A percentile compares a stretch with the other conserved stretches of the same genome.
These are phyloP conservation scores for Aspergillus japonicus DNA, from an alignment of 2,329 filamentous ascomycete species.

Conservation along the genomic window DNA sequence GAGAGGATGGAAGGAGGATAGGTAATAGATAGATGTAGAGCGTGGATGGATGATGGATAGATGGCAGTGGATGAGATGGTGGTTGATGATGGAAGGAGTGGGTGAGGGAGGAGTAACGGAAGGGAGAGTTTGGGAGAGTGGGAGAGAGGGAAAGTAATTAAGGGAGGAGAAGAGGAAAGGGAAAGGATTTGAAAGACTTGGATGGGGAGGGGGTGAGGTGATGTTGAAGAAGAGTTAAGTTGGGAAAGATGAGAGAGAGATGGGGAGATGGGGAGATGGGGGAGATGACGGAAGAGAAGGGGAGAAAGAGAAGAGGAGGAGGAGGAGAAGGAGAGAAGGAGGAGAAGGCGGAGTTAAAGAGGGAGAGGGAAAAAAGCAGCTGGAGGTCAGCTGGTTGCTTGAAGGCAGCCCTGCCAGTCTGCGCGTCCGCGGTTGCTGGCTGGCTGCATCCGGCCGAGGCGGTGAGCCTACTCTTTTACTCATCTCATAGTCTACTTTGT, in stretches of 20 bases:
- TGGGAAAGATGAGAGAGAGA: slow-evolving; percentile 15
- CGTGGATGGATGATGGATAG: neutral
- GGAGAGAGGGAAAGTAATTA: neutral
- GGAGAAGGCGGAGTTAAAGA: slow-evolving; percentile 18
- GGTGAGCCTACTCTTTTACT: slow-evolving; percentile 21
- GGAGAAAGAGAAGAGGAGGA: slow-evolving; percentile 17
- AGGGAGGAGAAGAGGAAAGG: slow-evolving; percentile 1
- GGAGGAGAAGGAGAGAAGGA: slow-evolving; percentile 20
- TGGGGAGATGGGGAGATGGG: slow-evolving; percentile 13
- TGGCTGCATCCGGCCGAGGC: slow-evolving; percentile 26
- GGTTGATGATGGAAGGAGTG: neutral
- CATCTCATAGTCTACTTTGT: no score
- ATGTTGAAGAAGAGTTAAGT: slow-evolving; percentile 1
- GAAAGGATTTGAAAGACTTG: no score
- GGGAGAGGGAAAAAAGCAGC: slow-evolving; percentile 16
- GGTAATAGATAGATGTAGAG: slow-evolving; percentile 10
- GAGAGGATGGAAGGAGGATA: slow-evolving; percentile 2
- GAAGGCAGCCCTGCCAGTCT: slow-evolving; percentile 6
- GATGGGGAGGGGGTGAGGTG: no score
- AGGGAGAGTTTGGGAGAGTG: neutral
- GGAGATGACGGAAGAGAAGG: slow-evolving; percentile 19
- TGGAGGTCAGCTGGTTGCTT: slow-evolving; percentile 13
- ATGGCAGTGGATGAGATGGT: neutral
- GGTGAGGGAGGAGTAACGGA: neutral
- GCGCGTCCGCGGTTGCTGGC: slow-evolving; percentile 10